Percentiles rank a stretch among this genome's conserved stretches.
These are phyloP conservation scores for Monosporascus sp. DNA, from an alignment of 2,329 filamentous ascomycete species.

Conservation along the genomic window DNA sequence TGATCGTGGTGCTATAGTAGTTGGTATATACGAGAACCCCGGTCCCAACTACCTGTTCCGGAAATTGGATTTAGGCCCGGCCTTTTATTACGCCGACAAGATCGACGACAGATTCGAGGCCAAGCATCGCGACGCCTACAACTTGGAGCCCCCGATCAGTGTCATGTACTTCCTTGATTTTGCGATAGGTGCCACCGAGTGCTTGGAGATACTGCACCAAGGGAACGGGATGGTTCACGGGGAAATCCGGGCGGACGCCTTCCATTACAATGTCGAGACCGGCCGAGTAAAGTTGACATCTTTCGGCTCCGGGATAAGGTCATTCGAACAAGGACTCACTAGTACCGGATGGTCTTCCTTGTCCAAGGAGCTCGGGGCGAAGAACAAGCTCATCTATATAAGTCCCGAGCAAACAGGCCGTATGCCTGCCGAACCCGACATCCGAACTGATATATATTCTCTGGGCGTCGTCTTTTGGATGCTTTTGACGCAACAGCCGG, in stretches of 20 bases:
- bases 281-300: constrained; percentile 73
- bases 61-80: constrained; percentile 72
- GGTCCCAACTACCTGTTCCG: constrained; percentile 68
- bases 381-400: constrained; percentile 86
- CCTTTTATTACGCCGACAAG: constrained; percentile 56
- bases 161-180: constrained; percentile 81
- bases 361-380: constrained; percentile 77
- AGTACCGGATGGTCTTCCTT: constrained; percentile 82
- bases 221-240: constrained; percentile 81
- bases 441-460: constrained; percentile 88
- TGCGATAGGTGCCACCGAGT: constrained; percentile 81
- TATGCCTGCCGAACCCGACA: constrained; percentile 87
- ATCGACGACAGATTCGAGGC: constrained; percentile 45
- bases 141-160: constrained; percentile 56
- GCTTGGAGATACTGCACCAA: constrained; percentile 86
- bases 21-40: constrained; percentile 74
- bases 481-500: constrained; percentile 70
- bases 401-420: constrained; percentile 92
- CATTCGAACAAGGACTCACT: constrained; percentile 83
- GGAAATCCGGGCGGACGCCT: constrained; percentile 84
- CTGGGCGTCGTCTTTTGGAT: constrained; percentile 87
- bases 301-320: constrained; percentile 79
- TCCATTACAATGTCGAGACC: constrained; percentile 72
- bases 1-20: constrained; percentile 66
- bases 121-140: constrained; percentile 37